Percentiles rank a stretch among this genome's conserved stretches.
Evolutionary conservation across 1,284 basidiomycete species (phyloP).

Genomic region (Ustilago hordei): DNA sequence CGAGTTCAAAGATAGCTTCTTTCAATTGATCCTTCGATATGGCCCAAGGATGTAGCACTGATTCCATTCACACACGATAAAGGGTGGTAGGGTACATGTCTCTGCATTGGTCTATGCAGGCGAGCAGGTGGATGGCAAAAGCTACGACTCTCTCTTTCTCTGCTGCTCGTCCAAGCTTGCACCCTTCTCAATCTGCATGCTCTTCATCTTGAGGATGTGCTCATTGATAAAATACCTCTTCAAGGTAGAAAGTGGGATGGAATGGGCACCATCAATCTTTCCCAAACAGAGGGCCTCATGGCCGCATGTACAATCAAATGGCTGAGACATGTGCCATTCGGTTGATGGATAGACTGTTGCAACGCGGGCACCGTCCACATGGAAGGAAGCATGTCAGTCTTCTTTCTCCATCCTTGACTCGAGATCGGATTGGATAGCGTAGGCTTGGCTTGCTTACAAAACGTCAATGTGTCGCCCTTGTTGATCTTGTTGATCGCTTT

Average conservation of each 20-base stretch:
- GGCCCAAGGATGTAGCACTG: too few species aligned
- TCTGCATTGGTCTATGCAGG: too few species aligned
- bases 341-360: slow-evolving; percentile 64
- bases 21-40: too few species aligned
- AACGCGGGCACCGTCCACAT: background rate
- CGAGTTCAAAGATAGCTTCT: too few species aligned
- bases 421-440: too few species aligned
- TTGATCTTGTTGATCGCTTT: slow-evolving; percentile 54
- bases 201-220: slow-evolving; percentile 59
- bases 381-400: background rate
- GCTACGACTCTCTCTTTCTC: background rate
- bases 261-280: slow-evolving; percentile 56
- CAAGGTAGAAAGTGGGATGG: slow-evolving; percentile 37
- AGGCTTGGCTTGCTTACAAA: slow-evolving; percentile 53
- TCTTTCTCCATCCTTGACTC: too few species aligned
- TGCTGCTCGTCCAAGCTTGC: background rate
- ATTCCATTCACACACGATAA: too few species aligned
- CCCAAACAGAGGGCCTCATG: slow-evolving; percentile 43
- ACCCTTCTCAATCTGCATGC: slow-evolving; percentile 24
- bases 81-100: too few species aligned
- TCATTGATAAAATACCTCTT: slow-evolving; percentile 58
- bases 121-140: background rate
- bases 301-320: slow-evolving; percentile 62
- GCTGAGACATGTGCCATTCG: slow-evolving; percentile 66
- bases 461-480: slow-evolving; percentile 60